phyloP scores from a whole-genome alignment of 768 basidiomycete species.

The Podaxis pistillaris region DNA sequence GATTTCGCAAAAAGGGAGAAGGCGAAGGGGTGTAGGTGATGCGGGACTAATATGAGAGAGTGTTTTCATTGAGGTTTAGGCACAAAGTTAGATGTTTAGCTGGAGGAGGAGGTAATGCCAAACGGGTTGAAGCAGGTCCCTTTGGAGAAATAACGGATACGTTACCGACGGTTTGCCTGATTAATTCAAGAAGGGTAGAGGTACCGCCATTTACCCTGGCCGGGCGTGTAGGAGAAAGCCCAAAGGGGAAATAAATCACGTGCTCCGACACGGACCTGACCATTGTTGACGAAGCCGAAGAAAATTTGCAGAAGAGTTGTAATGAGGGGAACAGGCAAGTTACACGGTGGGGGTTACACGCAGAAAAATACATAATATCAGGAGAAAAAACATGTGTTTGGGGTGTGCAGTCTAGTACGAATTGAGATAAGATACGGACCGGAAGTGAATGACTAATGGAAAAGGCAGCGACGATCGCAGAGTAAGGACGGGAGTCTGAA shows the following conservation, averaged over 20 bases:
- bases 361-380: conserved; percentile 6
- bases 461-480: conserved; percentile 7
- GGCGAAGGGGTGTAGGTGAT: not conserved
- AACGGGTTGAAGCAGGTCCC: not conserved
- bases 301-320: not conserved
- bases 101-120: not conserved
- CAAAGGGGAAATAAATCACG: conserved; percentile 2
- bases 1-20: conserved; percentile 12
- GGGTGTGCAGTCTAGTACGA: conserved; percentile 9
- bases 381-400: conserved; percentile 1
- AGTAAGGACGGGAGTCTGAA: not conserved
- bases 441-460: not conserved
- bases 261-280: conserved; percentile 14
- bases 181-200: not conserved
- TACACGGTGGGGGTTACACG: not conserved
- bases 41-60: not conserved
- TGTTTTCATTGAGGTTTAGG: not conserved
- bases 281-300: not conserved
- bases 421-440: conserved; percentile 12
- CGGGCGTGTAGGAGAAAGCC: not conserved
- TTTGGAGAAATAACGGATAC: not conserved
- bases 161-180: conserved; percentile 6
- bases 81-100: not conserved
- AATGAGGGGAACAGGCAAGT: not conserved
- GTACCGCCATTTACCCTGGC: conserved; percentile 5